These are phyloP conservation scores for Triangularia verruculosa DNA, from an alignment of 2,329 filamentous ascomycete genomes.

Conservation along the genomic window DNA sequence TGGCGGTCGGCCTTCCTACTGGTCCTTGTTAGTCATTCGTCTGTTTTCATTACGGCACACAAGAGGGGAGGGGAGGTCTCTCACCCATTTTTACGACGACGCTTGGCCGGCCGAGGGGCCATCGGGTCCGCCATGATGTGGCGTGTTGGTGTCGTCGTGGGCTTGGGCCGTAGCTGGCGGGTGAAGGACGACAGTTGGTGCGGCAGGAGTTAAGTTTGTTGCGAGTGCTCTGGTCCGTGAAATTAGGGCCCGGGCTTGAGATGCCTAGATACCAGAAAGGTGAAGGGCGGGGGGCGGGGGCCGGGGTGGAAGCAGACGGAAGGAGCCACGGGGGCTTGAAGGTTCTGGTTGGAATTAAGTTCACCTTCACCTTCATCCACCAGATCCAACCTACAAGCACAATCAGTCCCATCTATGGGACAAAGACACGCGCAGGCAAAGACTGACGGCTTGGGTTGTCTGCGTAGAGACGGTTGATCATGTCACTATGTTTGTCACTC, in stretches of 20 bases:
- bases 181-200: too few species aligned
- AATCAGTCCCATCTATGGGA: too few species aligned
- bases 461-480: too few species aligned
- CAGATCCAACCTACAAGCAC: neutral
- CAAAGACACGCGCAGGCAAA: too few species aligned
- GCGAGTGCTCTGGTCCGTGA: neutral
- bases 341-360: too few species aligned
- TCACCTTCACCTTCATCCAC: neutral
- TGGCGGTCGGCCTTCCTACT: neutral
- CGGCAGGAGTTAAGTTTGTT: too few species aligned
- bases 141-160: neutral
- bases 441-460: too few species aligned
- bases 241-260: neutral
- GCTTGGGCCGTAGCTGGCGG: too few species aligned
- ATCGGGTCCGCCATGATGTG: neutral
- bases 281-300: neutral
- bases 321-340: neutral
- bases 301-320: neutral
- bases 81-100: neutral
- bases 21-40: too few species aligned
- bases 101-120: neutral
- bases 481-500: too few species aligned
- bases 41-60: too few species aligned
- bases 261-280: neutral
- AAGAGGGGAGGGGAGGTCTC: too few species aligned